Percentiles rank a stretch among this genome's conserved stretches.
phyloP scores from a whole-genome alignment of 106 monocot species.

The Dendrobium huoshanense region DNA sequence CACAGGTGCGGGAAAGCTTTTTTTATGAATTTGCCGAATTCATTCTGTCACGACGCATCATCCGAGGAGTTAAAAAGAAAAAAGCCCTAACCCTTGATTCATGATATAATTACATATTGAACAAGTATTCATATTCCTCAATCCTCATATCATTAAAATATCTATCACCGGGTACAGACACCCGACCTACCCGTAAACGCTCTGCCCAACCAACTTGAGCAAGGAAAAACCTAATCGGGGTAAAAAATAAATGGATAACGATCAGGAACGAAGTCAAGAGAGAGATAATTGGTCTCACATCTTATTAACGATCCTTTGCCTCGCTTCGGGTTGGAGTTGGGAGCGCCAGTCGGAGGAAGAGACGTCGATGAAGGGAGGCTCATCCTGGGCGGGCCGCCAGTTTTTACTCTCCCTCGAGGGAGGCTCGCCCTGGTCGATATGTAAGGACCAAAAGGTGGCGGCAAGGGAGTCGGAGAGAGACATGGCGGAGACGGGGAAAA shows the following conservation, averaged over 20 bases:
- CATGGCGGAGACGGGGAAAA: no score
- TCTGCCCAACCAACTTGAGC: no score
- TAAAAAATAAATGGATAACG: not conserved
- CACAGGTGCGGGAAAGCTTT: no score
- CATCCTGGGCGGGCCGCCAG: constrained; percentile 27
- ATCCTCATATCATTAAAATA: not conserved
- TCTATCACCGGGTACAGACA: not conserved
- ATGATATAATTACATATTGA: not conserved
- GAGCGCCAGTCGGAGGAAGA: constrained; percentile 40
- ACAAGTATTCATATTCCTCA: not conserved
- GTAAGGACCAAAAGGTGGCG: no score
- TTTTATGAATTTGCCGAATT: not conserved
- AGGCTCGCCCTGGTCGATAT: not conserved
- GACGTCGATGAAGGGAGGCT: constrained; percentile 4
- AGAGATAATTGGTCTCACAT: constrained; percentile 29
- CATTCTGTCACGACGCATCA: not conserved
- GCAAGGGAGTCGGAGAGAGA: no score
- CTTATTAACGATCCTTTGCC: constrained; percentile 52
- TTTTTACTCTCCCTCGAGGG: constrained; percentile 6
- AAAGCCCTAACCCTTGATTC: not conserved
- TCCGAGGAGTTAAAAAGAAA: not conserved
- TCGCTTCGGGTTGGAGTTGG: constrained; percentile 42
- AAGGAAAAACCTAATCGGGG: no score
- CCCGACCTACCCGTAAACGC: not conserved
- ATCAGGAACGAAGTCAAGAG: not conserved